phyloP scores from a whole-genome alignment of 768 basidiomycete genomes.

The Scleroderma citrinum region DNA sequence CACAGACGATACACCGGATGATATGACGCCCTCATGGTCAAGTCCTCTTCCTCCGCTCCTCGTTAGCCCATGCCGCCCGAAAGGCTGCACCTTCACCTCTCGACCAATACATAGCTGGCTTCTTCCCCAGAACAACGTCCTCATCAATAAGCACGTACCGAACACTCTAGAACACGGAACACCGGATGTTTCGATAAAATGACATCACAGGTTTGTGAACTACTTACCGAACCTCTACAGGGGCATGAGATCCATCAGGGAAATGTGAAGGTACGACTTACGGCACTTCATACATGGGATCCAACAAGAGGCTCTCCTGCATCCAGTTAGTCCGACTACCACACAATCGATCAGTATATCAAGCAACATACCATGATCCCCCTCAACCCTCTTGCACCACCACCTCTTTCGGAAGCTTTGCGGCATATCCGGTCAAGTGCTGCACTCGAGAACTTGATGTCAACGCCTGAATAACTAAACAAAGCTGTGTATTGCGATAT shows the following conservation, averaged over 20 bases:
- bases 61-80: conserved; percentile 72
- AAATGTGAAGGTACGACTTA: conserved; percentile 39
- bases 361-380: conserved; percentile 68
- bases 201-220: not conserved
- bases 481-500: conserved; percentile 85
- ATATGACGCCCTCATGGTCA: conserved; percentile 1
- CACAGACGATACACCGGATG: not conserved
- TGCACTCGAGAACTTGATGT: conserved; percentile 78
- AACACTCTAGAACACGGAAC: conserved; percentile 45
- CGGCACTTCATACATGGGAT: conserved; percentile 93
- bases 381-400: conserved; percentile 84
- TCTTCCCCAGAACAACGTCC: conserved; percentile 58
- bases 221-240: conserved; percentile 59
- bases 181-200: conserved; percentile 5
- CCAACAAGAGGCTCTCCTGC: conserved; percentile 75
- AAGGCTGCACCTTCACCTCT: conserved; percentile 61
- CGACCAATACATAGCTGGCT: conserved; percentile 69
- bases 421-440: conserved; percentile 79
- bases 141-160: conserved; percentile 79
- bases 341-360: not conserved
- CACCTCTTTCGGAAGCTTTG: conserved; percentile 74
- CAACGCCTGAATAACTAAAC: conserved; percentile 78
- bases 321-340: not conserved
- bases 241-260: not conserved
- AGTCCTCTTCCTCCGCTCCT: conserved; percentile 39